phyloP scores from a whole-genome alignment of 352 stramenopile genomes.

The Elongisporangium senticosum region DNA sequence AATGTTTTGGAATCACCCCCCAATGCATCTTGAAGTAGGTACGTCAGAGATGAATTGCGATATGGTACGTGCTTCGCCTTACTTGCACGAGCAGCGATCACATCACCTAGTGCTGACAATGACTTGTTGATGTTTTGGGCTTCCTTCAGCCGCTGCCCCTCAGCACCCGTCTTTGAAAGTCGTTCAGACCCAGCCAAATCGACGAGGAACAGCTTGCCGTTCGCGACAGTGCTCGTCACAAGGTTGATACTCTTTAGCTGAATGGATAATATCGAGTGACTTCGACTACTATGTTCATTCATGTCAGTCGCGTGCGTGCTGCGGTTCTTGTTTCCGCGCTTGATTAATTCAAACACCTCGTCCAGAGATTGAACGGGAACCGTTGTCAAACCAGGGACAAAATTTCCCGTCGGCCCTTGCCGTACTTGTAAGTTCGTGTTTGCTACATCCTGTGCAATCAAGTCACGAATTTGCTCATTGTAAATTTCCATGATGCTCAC shows the following conservation, averaged over 20 bases:
- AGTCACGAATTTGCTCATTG: slow-evolving; percentile 94
- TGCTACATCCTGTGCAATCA: slow-evolving; percentile 80
- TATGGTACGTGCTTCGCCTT: slow-evolving; percentile 92
- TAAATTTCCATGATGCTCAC: slow-evolving; percentile 96
- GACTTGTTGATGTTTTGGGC: slow-evolving; percentile 93
- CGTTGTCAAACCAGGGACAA: slow-evolving; percentile 72
- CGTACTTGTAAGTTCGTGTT: slow-evolving; percentile 81
- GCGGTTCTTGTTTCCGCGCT: slow-evolving; percentile 80
- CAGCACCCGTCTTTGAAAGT: slow-evolving; percentile 85
- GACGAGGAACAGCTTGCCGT: slow-evolving; percentile 83
- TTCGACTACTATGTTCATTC: slow-evolving; percentile 88
- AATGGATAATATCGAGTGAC: slow-evolving; percentile 83
- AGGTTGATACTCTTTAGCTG: slow-evolving; percentile 82
- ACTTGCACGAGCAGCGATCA: slow-evolving; percentile 89
- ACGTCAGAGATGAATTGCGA: slow-evolving; percentile 93
- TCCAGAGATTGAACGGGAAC: slow-evolving; percentile 71
- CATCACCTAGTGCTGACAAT: slow-evolving; percentile 95
- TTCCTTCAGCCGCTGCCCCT: slow-evolving; percentile 86
- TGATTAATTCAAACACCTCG: slow-evolving; percentile 84
- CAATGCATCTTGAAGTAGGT: slow-evolving; percentile 90
- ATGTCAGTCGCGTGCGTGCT: slow-evolving; percentile 85
- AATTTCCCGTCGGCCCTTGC: slow-evolving; percentile 79
- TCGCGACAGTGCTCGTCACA: slow-evolving; percentile 62
- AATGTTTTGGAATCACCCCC: slow-evolving; percentile 90
- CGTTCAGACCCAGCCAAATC: slow-evolving; percentile 88